Evolutionary conservation across 108 stramenopile species (phyloP), one percentile per base, ranked within the genome.

Genomic region (Nannochloropsis gaditana): DNA sequence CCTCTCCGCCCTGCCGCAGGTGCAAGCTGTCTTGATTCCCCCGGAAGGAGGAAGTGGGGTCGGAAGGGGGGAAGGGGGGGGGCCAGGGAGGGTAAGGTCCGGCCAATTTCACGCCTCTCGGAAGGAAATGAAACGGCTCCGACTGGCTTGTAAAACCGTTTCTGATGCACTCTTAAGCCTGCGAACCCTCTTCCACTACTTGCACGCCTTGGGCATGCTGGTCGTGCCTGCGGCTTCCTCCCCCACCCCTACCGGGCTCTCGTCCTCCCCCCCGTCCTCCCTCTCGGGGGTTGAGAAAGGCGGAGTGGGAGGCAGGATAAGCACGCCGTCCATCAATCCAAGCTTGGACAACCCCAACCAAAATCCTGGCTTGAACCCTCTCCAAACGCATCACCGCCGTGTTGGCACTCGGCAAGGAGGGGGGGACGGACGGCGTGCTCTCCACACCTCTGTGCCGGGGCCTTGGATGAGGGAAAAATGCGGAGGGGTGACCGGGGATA

Each of bases 41-140:
- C 59, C 59, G 8, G 59, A n/a, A 6, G 59, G 19, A 73, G 59
- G 19, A 8, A 4, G 19, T 4, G 59, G 19, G n/a, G 59, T 15
- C 15, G 59, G 59, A 73, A n/a, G 59, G 8, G 59, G 59, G n/a
- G 59, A n/a, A 73, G 59, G 59, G n/a, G 59, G 59, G n/a, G 59
- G 59, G n/a, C 19, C 19, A 5, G 59, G 8, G 3, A n/a, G 19
- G n/a, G 59, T 4, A 73, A 10, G 47, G 15, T 15, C 19, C 19
- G 19, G 59, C 19, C 59, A 73, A 8, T n/a, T n/a, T 73, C 2
- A 4, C 19, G 15, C 15, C n/a, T 73, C 59, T n/a, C 15, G 59
- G 6, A 73, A 73, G 59, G 59, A 73, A n/a, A n/a, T 73, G 59
- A 73, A 73, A n/a, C 59, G 59, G 15, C 59, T 73, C 19, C 59